These are phyloP conservation scores for Raphanus hybrid DNA, from an alignment of 441 rosid species.

Conservation along the genomic window DNA sequence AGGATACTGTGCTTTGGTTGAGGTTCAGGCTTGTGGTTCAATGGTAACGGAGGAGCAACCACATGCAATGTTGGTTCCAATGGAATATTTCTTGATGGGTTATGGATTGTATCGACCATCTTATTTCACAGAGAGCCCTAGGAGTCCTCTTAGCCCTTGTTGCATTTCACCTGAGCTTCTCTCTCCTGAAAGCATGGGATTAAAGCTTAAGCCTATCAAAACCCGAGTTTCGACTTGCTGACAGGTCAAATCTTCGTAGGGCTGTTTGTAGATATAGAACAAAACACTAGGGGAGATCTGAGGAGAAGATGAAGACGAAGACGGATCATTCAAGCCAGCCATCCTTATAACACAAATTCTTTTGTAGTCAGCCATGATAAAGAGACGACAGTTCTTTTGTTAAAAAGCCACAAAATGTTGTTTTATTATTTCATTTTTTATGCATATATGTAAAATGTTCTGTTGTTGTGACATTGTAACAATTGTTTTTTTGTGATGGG, in stretches of 20 bases:
- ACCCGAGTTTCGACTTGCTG: slow-evolving; percentile 48
- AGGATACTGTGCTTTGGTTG: slow-evolving; percentile 67
- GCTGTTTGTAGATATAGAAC: slow-evolving; percentile 40
- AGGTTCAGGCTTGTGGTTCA: slow-evolving; percentile 87
- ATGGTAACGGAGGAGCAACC: slow-evolving; percentile 90
- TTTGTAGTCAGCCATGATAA: slow-evolving; percentile 41
- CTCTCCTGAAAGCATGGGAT: slow-evolving; percentile 85
- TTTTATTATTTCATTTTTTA: slow-evolving; percentile 40
- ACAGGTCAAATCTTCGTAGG: not conserved
- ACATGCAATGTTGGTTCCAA: slow-evolving; percentile 74
- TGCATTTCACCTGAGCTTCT: slow-evolving; percentile 82
- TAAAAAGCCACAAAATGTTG: slow-evolving; percentile 28
- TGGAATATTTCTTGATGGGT: slow-evolving; percentile 83
- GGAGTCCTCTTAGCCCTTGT: slow-evolving; percentile 73
- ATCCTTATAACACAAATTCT: slow-evolving; percentile 35
- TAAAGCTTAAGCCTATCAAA: slow-evolving; percentile 81
- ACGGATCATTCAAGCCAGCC: slow-evolving; percentile 20
- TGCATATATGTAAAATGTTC: slow-evolving; percentile 24
- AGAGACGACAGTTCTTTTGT: slow-evolving; percentile 23
- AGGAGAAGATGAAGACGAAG: slow-evolving; percentile 25
- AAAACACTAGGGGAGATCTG: slow-evolving; percentile 26
- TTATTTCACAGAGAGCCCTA: slow-evolving; percentile 60
- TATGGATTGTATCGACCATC: slow-evolving; percentile 71
- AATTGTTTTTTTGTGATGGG: slow-evolving; percentile 31
- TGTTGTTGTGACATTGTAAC: slow-evolving; percentile 37